Conservation (phyloP, 1,284 basidiomycete genomes). For the Malassezia globosa region DNA sequence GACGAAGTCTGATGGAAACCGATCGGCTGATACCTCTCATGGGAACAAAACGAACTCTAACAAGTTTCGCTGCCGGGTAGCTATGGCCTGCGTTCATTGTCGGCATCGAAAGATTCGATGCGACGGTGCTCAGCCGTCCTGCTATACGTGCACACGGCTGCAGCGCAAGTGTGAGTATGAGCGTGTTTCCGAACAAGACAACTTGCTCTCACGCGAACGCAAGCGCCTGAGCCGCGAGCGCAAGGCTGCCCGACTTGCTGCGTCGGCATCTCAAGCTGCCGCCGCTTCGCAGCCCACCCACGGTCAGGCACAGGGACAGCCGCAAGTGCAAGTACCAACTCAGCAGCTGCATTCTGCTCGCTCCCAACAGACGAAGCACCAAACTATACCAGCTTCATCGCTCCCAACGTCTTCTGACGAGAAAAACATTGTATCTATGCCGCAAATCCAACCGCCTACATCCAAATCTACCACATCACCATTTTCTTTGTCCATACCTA, state of each 20-base stretch:
- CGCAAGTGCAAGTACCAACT: neutral
- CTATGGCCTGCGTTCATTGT: conserved; percentile 40
- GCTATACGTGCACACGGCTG: conserved; percentile 33
- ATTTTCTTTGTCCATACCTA: conserved; percentile 5
- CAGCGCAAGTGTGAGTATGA: conserved; percentile 37
- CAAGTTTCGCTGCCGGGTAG: conserved; percentile 19
- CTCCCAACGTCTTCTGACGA: conserved; percentile 5
- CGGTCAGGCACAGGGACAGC: neutral
- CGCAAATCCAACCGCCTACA: conserved; percentile 3
- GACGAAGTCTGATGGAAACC: neutral
- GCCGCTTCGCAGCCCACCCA: neutral
- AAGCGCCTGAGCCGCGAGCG: conserved; percentile 33
- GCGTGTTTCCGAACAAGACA: conserved; percentile 34
- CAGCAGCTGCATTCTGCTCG: neutral
- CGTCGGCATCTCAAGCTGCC: neutral
- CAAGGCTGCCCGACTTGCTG: conserved; percentile 17
- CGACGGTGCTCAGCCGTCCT: conserved; percentile 31
- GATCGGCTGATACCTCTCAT: neutral
- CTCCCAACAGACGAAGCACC: too few species aligned
- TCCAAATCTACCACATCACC: neutral
- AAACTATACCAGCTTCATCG: neutral
- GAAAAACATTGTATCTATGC: neutral
- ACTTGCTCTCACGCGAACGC: conserved; percentile 36
- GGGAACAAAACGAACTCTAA: neutral
- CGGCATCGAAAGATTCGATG: conserved; percentile 40